Percentiles rank a stretch among this genome's conserved stretches.
phyloP scores from a whole-genome alignment of 148 eudicot genomes.

The Heliosperma pusillum region DNA sequence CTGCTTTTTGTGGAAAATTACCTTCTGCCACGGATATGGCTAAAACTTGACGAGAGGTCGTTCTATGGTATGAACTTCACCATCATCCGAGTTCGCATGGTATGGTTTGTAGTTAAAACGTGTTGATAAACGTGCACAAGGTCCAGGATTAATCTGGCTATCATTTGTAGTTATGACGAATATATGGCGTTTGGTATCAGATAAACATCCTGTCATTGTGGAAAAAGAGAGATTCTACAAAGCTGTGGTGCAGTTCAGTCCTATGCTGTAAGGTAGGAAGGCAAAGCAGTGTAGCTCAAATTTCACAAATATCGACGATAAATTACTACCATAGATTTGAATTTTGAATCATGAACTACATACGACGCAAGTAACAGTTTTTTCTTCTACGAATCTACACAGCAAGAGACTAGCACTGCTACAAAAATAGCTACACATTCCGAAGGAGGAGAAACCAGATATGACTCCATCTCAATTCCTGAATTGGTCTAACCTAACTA shows the following conservation, averaged over 20 bases:
- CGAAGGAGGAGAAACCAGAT: neutral
- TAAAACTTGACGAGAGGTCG: no score
- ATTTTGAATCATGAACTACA: neutral
- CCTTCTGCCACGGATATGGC: no score
- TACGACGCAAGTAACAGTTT: neutral
- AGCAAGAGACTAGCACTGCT: conserved; percentile 16
- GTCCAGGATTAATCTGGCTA: no score
- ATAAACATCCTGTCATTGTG: neutral
- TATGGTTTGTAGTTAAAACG: no score
- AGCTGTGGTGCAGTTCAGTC: neutral
- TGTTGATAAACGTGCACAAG: no score
- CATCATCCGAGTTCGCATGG: no score
- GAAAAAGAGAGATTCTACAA: no score
- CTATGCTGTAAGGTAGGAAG: neutral
- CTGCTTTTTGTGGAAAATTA: no score
- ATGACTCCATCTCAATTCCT: conserved; percentile 3
- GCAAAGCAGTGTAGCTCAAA: no score
- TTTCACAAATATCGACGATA: neutral
- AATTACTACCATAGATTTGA: neutral
- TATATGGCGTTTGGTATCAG: no score
- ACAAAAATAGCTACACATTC: conserved; percentile 4
- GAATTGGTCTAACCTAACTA: conserved; percentile 31
- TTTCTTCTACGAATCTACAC: conserved; percentile 13
- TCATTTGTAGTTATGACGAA: no score
- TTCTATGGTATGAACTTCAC: no score